Evolutionary conservation across 768 basidiomycete genomes (phyloP), one percentile per base, ranked within the genome.

Genomic region (Calocybe cyanea): DNA sequence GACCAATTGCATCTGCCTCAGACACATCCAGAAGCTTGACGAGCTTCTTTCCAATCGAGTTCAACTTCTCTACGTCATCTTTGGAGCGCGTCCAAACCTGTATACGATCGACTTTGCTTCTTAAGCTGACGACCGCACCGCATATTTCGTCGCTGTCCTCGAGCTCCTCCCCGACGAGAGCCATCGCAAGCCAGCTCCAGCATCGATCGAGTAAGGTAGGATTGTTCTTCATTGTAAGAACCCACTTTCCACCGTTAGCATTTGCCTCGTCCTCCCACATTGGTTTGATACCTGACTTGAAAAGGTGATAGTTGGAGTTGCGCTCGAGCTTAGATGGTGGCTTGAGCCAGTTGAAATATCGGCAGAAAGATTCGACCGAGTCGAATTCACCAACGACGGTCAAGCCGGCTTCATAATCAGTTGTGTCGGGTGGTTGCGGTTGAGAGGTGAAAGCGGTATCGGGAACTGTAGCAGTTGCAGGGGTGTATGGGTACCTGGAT

Each of bases 211-310:
- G 69, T 55, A 92, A 62, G 38, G 66, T 64, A 2, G 89, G 81
- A 53, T 85, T 87, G 56, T 85, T 84, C 71, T 87, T 86, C 85
- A 95, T 91, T 57, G 91, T 91, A 46, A 97, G 65, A 15, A 93
- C 91, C 93, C 93, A 96, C 68, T 93, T 94, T 28, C 93, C 93
- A 15, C 93, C 93, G 43, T 85, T 78, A 19, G 88, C 87, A 58
- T 96, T 96, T 43, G 91, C 88, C 23, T 80, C 79, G 62, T 95
- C 93, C 68, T 95, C 93, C 92, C 92, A 96, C 93, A 96, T 95
- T 11, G 91, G 91, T 60, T 92, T 91, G 71, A 93, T 93, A 14
- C 89, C 89, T 17, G 81, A 75, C 68, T 95, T 95, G 80, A 97
- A 96, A 45, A 97, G 76, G 61, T 97, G 93, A 57, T 95, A 93